Percentiles rank a stretch among this genome's conserved stretches.
phyloP scores from a whole-genome alignment of 2,329 filamentous ascomycete species.

The Cordyceps javanica region DNA sequence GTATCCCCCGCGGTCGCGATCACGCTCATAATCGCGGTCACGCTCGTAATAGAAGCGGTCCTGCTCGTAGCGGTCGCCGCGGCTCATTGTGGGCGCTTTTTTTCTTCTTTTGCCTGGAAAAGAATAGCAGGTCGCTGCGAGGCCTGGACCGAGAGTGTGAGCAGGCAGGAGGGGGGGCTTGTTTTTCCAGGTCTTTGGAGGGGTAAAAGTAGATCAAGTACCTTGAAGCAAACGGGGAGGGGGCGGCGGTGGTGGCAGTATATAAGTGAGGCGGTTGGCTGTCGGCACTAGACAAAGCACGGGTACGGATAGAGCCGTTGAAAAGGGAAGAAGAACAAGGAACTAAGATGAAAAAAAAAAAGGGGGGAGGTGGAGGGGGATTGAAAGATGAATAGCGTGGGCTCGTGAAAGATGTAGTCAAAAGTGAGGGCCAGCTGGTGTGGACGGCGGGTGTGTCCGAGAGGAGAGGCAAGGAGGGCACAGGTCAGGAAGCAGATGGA shows the following conservation, averaged over 20 bases:
- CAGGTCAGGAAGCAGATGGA: not conserved
- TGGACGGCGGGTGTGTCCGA: not conserved
- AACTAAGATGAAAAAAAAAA: not conserved
- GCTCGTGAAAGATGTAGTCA: not conserved
- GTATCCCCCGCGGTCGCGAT: slow-evolving; percentile 33
- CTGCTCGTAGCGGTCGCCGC: slow-evolving; percentile 12
- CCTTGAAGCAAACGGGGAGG: not conserved
- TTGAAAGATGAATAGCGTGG: not conserved
- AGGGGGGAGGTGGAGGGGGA: not conserved
- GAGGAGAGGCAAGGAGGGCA: not conserved
- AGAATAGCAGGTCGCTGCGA: no score
- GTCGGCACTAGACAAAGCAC: not conserved
- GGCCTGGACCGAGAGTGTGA: not conserved
- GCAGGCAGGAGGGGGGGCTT: not conserved
- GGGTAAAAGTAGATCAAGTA: not conserved
- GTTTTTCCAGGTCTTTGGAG: not conserved
- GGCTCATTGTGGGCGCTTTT: slow-evolving; percentile 12
- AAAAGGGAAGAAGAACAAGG: not conserved
- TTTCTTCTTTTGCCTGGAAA: no score
- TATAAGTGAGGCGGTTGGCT: not conserved
- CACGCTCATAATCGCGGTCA: slow-evolving; percentile 29
- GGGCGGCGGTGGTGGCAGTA: not conserved
- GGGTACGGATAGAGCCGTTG: not conserved
- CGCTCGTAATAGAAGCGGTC: slow-evolving; percentile 11
- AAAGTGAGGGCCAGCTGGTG: not conserved